These are phyloP conservation scores for Cladophialophora chaetospira DNA, from an alignment of 2,329 filamentous ascomycete genomes.

Conservation along the genomic window DNA sequence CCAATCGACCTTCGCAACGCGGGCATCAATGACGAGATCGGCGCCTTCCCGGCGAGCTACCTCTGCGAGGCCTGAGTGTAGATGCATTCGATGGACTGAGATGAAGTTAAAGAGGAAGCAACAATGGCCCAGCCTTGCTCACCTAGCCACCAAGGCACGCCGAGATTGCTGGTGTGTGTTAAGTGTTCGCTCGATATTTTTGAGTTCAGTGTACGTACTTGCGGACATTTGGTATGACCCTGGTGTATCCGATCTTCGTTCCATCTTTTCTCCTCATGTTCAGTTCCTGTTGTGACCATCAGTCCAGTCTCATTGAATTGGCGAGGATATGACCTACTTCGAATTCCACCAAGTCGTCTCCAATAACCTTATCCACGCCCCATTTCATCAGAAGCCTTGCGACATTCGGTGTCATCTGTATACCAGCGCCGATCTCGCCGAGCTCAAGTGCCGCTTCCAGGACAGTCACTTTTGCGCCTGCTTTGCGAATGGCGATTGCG, in stretches of 20 bases:
- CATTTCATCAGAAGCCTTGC: slow-evolving; percentile 43
- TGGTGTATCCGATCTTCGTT: slow-evolving; percentile 42
- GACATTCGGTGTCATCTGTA: slow-evolving; percentile 32
- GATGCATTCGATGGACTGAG: slow-evolving; percentile 51
- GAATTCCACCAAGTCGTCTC: slow-evolving; percentile 44
- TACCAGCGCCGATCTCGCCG: slow-evolving; percentile 42
- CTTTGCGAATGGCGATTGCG: slow-evolving; percentile 46
- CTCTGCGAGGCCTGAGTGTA: slow-evolving; percentile 48
- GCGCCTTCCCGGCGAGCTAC: slow-evolving; percentile 45
- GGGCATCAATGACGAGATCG: slow-evolving; percentile 41
- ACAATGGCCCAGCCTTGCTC: slow-evolving; percentile 19
- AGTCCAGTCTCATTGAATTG: neutral
- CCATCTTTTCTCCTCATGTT: slow-evolving; percentile 41
- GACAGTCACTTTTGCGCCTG: slow-evolving; percentile 38
- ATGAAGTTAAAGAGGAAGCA: neutral
- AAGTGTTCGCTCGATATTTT: neutral
- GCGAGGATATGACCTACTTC: slow-evolving; percentile 17
- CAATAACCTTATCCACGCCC: slow-evolving; percentile 45
- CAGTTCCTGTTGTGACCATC: slow-evolving; percentile 34
- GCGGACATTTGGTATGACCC: slow-evolving; percentile 32
- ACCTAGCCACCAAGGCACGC: slow-evolving; percentile 36
- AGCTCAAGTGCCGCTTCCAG: slow-evolving; percentile 37
- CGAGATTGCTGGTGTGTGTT: slow-evolving; percentile 17
- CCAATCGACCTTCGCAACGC: slow-evolving; percentile 40
- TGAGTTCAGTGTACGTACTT: slow-evolving; percentile 5